A percentile compares a stretch with the other conserved stretches of the same genome.
phyloP scores from a whole-genome alignment of 257 asterid genomes.

The Fraxinus excelsior region DNA sequence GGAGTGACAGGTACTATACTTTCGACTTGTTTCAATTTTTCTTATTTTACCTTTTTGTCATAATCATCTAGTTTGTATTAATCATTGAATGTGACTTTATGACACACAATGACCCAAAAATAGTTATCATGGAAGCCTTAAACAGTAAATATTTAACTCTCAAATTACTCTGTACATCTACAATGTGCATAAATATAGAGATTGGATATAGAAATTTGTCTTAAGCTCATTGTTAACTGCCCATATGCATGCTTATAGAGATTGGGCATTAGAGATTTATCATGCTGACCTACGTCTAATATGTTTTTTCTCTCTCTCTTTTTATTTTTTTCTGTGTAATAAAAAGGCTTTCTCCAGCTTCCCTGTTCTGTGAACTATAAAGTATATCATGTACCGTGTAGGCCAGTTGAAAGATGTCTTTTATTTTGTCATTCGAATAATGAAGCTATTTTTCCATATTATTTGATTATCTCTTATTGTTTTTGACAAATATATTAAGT shows the following conservation, averaged over 20 bases:
- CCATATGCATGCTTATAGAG: not conserved
- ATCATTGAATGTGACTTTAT: slow-evolving; percentile 5
- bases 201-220: not conserved
- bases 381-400: not conserved
- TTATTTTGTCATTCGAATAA: not conserved
- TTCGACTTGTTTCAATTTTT: not conserved
- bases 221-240: not conserved
- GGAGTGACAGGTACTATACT: slow-evolving; percentile 77
- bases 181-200: not conserved
- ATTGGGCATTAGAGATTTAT: not conserved
- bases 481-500: not conserved
- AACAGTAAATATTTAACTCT: not conserved
- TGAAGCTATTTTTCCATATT: not conserved
- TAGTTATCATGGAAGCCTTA: not conserved
- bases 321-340: not conserved
- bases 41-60: slow-evolving; percentile 1
- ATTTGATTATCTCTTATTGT: not conserved
- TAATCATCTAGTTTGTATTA: slow-evolving; percentile 13
- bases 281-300: not conserved
- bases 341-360: not conserved
- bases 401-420: slow-evolving; percentile 6
- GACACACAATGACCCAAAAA: slow-evolving; percentile 7
- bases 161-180: not conserved
- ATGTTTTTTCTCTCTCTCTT: too few relatives aligned
- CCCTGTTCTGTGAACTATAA: not conserved